Conservation (phyloP, 345 rosid species). For the Eucalyptus melliodora region DNA sequence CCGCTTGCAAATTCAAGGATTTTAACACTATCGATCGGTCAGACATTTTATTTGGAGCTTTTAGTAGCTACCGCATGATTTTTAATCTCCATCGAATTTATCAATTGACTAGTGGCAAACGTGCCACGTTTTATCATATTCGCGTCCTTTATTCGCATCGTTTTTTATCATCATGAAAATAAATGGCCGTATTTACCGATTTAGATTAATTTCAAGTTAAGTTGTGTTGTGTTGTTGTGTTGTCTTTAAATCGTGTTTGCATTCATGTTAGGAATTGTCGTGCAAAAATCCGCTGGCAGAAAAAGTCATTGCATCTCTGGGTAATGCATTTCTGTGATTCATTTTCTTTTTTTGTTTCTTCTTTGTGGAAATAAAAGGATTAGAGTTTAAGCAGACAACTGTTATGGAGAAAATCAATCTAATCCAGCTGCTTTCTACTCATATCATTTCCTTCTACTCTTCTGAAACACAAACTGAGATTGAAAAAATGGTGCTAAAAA, state of each 20-base stretch:
- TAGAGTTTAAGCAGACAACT: not conserved
- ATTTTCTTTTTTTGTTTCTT: not conserved
- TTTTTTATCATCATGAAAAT: not conserved
- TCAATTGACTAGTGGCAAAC: not conserved
- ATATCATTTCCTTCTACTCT: not conserved
- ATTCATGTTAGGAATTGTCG: not conserved
- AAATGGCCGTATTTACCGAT: not conserved
- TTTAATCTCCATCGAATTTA: not conserved
- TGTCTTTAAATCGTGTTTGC: not conserved
- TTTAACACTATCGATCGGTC: not conserved
- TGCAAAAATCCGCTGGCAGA: not conserved
- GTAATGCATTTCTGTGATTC: not conserved
- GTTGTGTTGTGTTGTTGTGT: not conserved
- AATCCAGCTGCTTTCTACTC: not conserved
- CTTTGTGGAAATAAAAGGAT: not conserved
- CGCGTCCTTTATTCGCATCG: rapidly evolving
- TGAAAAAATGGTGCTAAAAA: not conserved
- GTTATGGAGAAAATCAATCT: not conserved
- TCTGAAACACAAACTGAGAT: not conserved
- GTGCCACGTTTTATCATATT: not conserved
- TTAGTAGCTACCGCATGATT: not conserved
- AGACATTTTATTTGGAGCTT: not conserved
- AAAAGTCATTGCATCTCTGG: not conserved
- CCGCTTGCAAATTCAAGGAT: not conserved
- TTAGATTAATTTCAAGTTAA: not conserved